Evolutionary conservation across 73 alveolate genomes (phyloP), one percentile per base, ranked within the genome.

Genomic region (Paramecium tetraurelia): DNA sequence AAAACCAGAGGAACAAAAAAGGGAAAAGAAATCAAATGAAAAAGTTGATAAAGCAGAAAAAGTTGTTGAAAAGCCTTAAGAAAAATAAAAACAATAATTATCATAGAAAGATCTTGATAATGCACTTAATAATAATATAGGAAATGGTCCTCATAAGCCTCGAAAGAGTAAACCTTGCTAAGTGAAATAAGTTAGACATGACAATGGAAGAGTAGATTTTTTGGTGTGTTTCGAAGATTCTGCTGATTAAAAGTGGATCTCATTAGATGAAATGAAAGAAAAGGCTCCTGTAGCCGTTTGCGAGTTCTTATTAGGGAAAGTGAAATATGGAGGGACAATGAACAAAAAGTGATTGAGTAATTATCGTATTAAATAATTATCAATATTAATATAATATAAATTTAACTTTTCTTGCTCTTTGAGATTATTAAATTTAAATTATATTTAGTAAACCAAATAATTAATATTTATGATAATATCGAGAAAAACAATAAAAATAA

Each of bases 231-330:
- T 53, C 31, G 69, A 53, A 18, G 69, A 53, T 53, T 53, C 69
- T 1, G 21, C 69, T 18, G 69, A 53, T 53, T 53, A 53, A 53
- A 53, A 53, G 35, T 53, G 69, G 69, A 53, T 53, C 7, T 53
- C 69, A 53, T 53, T 75, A 10, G 87, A 75, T 75, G 87, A 75
- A 10, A 21, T 75, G 59, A 75, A 75, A 44, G 59, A 33, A 75
- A 75, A 33, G 18, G 8, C 87, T 16, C 87, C 87, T 14, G 48
- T 75, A 4, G 35, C 63, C n/a, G 36, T 75, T 31, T 75, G 87
- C 87, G 87, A 75, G 33, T 75, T 33, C 24, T 75, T 75, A 36
- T 35, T 75, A 36, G 58, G 59, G n/a, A 75, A 75, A 44, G 87
- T 75, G 48, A 68, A 53, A 53, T 53, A 53, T 53, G 69, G 69